phyloP scores from a whole-genome alignment of 306 rosid species.

The Fagus crenata region DNA sequence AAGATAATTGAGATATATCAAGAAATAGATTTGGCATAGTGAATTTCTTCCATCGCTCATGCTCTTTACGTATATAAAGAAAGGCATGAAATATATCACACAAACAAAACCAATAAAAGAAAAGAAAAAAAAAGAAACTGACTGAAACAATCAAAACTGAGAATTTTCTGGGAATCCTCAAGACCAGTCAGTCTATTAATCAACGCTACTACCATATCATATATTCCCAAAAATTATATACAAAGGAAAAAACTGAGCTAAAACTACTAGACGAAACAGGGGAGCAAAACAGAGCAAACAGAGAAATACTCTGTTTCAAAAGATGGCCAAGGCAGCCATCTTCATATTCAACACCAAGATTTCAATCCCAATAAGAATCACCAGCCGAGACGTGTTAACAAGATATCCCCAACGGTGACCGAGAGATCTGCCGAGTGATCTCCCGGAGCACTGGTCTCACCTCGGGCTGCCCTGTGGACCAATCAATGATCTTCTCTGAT shows the following conservation, averaged over 20 bases:
- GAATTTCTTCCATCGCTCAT: background rate
- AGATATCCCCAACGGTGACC: conserved; percentile 79
- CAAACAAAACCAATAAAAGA: no score
- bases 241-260: background rate
- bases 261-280: background rate
- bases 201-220: background rate
- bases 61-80: background rate
- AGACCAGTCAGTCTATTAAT: background rate
- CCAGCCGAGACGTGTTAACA: conserved; percentile 56
- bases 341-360: background rate
- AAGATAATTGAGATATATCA: no score
- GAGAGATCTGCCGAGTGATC: conserved; percentile 53
- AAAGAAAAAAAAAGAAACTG: background rate
- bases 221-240: background rate
- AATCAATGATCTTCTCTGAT: conserved; percentile 55
- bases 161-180: background rate
- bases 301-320: background rate
- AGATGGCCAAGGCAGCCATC: background rate
- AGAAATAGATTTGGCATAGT: no score
- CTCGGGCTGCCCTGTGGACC: conserved; percentile 60
- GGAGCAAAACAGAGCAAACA: background rate
- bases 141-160: background rate
- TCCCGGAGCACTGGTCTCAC: conserved; percentile 52
- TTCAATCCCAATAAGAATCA: conserved; percentile 38
- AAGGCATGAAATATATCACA: background rate